A percentile compares a stretch with the other conserved stretches of the same genome.
These are phyloP conservation scores for Antonospora locustae DNA, from an alignment of 371 early-diverging fungal genomes.

Conservation along the genomic window DNA sequence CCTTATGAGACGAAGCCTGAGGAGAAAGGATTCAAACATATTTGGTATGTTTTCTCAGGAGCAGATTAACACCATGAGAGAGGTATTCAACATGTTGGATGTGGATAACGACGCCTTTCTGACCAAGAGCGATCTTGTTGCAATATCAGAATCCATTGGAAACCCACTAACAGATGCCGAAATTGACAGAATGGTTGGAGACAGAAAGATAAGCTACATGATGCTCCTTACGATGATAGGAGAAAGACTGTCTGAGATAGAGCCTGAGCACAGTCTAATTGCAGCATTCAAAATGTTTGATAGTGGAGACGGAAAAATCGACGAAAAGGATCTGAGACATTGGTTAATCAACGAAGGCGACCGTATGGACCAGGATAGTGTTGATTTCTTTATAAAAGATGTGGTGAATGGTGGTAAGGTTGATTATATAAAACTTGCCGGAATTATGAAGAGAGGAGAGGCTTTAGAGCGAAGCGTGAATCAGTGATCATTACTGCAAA, in stretches of 20 bases:
- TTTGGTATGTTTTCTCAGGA: constrained; percentile 91
- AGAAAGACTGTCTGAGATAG: constrained; percentile 71
- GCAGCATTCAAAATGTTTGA: constrained; percentile 75
- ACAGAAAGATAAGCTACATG: constrained; percentile 67
- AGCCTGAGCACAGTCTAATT: constrained; percentile 67
- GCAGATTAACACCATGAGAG: constrained; percentile 79
- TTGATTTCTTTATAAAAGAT: constrained; percentile 46
- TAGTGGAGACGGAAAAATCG: constrained; percentile 61
- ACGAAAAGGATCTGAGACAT: constrained; percentile 64
- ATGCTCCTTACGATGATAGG: constrained; percentile 78
- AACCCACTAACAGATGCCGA: constrained; percentile 62
- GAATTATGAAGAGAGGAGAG: constrained; percentile 46
- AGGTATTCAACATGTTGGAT: constrained; percentile 79
- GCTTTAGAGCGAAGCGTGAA: constrained; percentile 14
- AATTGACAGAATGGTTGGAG: constrained; percentile 74
- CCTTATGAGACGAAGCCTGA: constrained; percentile 40
- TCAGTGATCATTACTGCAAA: no score
- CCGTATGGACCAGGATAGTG: constrained; percentile 71
- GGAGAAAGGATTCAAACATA: constrained; percentile 75
- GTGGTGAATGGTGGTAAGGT: constrained; percentile 16
- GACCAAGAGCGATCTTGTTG: constrained; percentile 69
- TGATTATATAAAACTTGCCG: constrained; percentile 21
- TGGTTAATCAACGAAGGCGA: constrained; percentile 74
- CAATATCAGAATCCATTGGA: constrained; percentile 65
- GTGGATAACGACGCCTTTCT: constrained; percentile 70